Percentiles rank a stretch among this genome's conserved stretches.
These are phyloP conservation scores for Nitzschia sp. DNA, from an alignment of 108 stramenopile species.

Conservation along the genomic window DNA sequence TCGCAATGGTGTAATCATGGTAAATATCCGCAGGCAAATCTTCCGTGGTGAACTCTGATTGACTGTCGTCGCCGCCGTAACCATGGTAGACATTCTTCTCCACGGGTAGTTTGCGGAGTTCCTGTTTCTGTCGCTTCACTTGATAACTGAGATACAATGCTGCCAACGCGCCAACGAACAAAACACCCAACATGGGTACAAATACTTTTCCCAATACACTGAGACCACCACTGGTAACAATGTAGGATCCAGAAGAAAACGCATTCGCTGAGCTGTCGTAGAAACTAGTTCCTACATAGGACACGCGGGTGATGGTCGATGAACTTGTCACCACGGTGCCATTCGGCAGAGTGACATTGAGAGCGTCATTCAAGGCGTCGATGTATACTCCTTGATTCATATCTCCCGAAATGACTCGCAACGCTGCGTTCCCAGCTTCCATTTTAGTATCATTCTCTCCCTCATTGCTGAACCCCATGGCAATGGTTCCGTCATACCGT, in stretches of 20 bases:
- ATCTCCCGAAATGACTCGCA: conserved; percentile 3
- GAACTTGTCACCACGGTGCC: neutral
- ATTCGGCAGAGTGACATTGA: neutral
- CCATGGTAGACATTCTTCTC: too few species aligned
- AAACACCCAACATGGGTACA: neutral
- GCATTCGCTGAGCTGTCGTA: neutral
- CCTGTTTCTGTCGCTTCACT: too few species aligned
- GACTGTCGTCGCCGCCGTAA: too few species aligned
- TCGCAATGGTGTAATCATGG: too few species aligned
- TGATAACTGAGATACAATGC: neutral
- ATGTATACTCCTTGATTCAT: conserved; percentile 8
- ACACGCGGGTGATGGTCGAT: neutral
- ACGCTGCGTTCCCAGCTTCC: conserved; percentile 7
- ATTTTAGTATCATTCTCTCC: conserved; percentile 9
- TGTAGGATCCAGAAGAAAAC: neutral
- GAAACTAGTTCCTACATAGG: conserved; percentile 17
- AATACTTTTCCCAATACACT: conserved; percentile 6
- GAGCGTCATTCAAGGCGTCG: conserved; percentile 3
- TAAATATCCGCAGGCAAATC: too few species aligned
- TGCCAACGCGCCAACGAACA: conserved; percentile 2
- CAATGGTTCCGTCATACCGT: conserved; percentile 16
- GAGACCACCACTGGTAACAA: neutral
- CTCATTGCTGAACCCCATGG: conserved; percentile 6
- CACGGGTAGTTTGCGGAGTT: too few species aligned
- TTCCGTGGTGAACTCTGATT: too few species aligned